Conservation (phyloP, 495 filamentous ascomycete species). For the Tirmania nivea region DNA sequence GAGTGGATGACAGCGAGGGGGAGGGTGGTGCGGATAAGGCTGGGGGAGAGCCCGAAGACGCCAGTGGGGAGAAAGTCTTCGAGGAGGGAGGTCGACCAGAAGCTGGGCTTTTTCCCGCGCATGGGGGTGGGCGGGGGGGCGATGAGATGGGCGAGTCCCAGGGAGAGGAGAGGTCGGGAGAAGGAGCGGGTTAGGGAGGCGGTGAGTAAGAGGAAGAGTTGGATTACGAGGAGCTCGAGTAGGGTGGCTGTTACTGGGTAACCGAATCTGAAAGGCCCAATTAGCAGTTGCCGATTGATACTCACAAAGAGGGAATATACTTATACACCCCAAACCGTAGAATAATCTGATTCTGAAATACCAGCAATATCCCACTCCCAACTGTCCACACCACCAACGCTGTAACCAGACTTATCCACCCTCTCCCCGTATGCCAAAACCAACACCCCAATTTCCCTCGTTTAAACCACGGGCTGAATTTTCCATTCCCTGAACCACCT, state of each 20-base stretch:
- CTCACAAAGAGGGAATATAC: conserved; percentile 2
- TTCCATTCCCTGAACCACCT: neutral
- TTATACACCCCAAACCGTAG: conserved; percentile 30
- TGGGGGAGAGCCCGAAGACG: conserved; percentile 27
- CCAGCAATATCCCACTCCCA: conserved; percentile 24
- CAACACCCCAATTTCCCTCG: conserved; percentile 28
- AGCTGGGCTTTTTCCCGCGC: conserved; percentile 15
- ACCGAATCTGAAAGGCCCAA: conserved; percentile 19
- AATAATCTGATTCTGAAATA: conserved; percentile 30
- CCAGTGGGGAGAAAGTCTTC: conserved; percentile 32
- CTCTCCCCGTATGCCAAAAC: conserved; percentile 27
- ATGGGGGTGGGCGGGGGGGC: conserved; percentile 16
- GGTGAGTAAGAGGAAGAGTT: conserved; percentile 23
- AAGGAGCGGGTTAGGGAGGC: conserved; percentile 23
- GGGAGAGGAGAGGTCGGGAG: conserved; percentile 17
- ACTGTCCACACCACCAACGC: conserved; percentile 26
- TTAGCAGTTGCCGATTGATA: neutral
- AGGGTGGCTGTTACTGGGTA: conserved; percentile 30
- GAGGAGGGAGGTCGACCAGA: conserved; percentile 14
- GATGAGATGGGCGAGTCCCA: conserved; percentile 22
- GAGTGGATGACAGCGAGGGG: conserved; percentile 27
- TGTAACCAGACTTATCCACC: conserved; percentile 30
- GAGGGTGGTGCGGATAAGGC: conserved; percentile 23
- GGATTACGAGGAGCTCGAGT: conserved; percentile 28
- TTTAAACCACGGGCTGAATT: conserved; percentile 11